A percentile compares a stretch with the other conserved stretches of the same genome.
Conservation (phyloP, 169 alveolate species). For the Eimeria praecox region DNA sequence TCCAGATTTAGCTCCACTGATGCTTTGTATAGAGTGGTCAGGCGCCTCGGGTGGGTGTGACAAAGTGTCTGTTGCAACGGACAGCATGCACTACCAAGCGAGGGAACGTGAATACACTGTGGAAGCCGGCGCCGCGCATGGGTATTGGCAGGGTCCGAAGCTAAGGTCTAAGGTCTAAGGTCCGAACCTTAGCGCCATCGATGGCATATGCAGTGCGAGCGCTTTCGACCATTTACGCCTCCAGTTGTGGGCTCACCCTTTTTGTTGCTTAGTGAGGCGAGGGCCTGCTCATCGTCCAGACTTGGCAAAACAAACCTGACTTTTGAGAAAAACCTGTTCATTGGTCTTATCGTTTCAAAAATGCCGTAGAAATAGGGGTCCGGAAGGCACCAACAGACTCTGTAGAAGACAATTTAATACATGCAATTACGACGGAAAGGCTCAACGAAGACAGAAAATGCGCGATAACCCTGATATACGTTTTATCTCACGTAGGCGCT, state of each 20-base stretch:
- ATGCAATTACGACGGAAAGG: background rate
- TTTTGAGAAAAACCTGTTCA: constrained; percentile 37
- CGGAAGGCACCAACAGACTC: constrained; percentile 79
- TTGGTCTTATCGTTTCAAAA: constrained; percentile 55
- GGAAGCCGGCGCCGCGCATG: background rate
- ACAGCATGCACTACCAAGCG: background rate
- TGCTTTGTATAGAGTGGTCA: background rate
- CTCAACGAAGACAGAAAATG: background rate
- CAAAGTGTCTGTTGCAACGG: background rate
- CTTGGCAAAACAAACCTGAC: constrained; percentile 24
- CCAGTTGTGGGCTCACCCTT: background rate
- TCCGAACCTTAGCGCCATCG: too few species aligned
- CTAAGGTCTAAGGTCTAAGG: too few species aligned
- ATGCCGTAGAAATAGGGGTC: constrained; percentile 77
- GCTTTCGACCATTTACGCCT: background rate
- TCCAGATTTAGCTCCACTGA: background rate
- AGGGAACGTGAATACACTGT: background rate
- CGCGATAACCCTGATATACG: background rate
- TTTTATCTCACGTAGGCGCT: background rate
- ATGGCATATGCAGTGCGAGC: background rate
- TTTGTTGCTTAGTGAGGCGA: background rate
- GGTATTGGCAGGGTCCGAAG: too few species aligned
- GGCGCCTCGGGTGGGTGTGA: background rate
- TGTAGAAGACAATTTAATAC: constrained; percentile 13
- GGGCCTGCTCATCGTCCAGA: constrained; percentile 55